Base-by-base conservation (phyloP, 2,329 filamentous ascomycete species). In the Spiromastix sp. region DNA sequence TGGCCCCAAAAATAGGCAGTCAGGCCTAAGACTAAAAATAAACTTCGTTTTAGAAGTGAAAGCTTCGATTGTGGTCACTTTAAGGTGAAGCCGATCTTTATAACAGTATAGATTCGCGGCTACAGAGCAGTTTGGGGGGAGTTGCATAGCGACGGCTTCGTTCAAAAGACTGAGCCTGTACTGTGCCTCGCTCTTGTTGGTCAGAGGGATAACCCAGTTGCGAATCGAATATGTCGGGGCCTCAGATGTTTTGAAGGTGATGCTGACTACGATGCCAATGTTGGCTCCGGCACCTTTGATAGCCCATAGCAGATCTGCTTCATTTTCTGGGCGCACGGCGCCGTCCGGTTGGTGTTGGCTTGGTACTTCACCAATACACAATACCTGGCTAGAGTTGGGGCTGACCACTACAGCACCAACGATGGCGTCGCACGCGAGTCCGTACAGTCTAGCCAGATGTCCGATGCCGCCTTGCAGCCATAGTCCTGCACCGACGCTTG, bases 381-480 rank as follows among this genome's bases (percentile, higher is more conserved):
- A 19, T n/a, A 72, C 32, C 26, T 67, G 39, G 19, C 66, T 58
- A 22, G 66, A 65, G 0, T 57, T 48, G 35, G 72, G 63, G 42
- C 66, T 68, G 50, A 79, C 66, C 17, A 79, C 9, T 2, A 79
- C 64, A 13, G 70, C 74, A 42, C 76, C 74, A n/a, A 78, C 50
- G 30, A 80, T 70, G 29, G 66, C 50, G 42, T 80, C 75, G 43
- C 72, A 78, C 2, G 72, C 42, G 9, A 81, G 71, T 1, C 76
- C 74, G 42, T 74, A 52, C 6, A 62, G 36, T 39, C 74, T 61
- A 22, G 68, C 47, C n/a, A 77, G 56, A 43, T 78, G 73, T 2
- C 75, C 74, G 32, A 80, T 74, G 34, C 76, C 75, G 26, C 77
- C 77, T 58, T 80, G 74, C 30, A 81, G 58, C 72, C 73, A 79